Conservation (phyloP, 352 stramenopile species). For the Phytophthora sansomeana region DNA sequence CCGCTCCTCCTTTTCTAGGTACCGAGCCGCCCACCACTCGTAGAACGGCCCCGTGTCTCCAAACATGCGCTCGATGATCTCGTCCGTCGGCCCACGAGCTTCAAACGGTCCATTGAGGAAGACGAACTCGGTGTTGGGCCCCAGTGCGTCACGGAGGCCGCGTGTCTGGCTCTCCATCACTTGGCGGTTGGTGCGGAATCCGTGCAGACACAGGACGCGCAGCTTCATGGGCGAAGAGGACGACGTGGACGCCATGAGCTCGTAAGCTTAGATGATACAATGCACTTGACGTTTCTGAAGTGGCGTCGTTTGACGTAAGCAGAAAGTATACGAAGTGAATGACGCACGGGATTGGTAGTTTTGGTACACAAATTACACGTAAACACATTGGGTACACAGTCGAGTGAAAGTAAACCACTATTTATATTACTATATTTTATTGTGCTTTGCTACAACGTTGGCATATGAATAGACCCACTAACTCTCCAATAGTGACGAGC, state of each 20-base stretch:
- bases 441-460: no score
- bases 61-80: conserved; percentile 62
- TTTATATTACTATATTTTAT: conserved; percentile 8
- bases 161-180: conserved; percentile 79
- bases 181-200: conserved; percentile 73
- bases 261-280: conserved; percentile 4
- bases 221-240: conserved; percentile 40
- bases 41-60: conserved; percentile 72
- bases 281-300: neutral
- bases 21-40: conserved; percentile 71
- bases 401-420: no score
- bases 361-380: conserved; percentile 7
- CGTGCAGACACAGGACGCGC: conserved; percentile 78
- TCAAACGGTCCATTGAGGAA: conserved; percentile 71
- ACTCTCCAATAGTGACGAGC: no score
- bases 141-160: conserved; percentile 64
- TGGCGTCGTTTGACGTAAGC: conserved; percentile 35
- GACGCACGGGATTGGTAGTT: no score
- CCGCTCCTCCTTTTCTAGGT: conserved; percentile 53
- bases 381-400: no score
- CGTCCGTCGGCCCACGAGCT: no score
- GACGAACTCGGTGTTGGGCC: conserved; percentile 68
- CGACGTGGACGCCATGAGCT: neutral
- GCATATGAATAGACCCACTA: no score
- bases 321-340: neutral